Evolutionary conservation across 2,329 filamentous ascomycete species (phyloP), one percentile per base, ranked within the genome.

Genomic region (Cadophora sp.): DNA sequence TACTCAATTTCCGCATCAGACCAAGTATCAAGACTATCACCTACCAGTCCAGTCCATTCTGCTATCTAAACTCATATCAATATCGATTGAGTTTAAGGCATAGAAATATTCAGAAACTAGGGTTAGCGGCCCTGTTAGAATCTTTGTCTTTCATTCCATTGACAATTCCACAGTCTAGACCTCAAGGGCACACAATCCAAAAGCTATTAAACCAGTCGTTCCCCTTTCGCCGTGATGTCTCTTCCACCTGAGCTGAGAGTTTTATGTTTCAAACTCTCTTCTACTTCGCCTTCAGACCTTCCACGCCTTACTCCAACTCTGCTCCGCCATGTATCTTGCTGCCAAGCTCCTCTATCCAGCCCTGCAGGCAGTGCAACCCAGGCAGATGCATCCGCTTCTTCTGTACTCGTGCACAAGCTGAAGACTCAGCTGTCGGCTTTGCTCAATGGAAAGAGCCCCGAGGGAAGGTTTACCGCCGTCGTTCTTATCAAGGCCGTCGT

Each of bases 401-500:
- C 89, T 0, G 82, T 91, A n/a, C 85, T 93, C 22, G 85, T 96
- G 0, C 92, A 97, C 79, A 95, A 92, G 77, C 84, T 96, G 74
- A 93, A 91, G 76, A 93, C 91, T 4, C 89, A 92, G 62, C 83
- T 97, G 67, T 90, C 88, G 1, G 89, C 91, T 14, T 83, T 97
- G 16, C 81, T 97, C 41, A 91, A 92, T 76, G 93, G 95, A 65
- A 90, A 90, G 66, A 92, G 82, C 58, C 77, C 87, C 2, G 88
- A 94, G 73, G 92, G 90, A 51, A 87, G 93, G 74, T 96, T 95
- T 81, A 86, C 89, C 20, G 94, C 90, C 7, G 87, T 92, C 51
- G 89, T 91, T 18, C 80, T 97, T 59, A 86, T 94, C 78, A 97
- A 97, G 80, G 87, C 91, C 4, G 83, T 90, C 4, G 83, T 97